Evolutionary conservation across 2,329 filamentous ascomycete species (phyloP).

Genomic region (Orbilia blumenaviensis): DNA sequence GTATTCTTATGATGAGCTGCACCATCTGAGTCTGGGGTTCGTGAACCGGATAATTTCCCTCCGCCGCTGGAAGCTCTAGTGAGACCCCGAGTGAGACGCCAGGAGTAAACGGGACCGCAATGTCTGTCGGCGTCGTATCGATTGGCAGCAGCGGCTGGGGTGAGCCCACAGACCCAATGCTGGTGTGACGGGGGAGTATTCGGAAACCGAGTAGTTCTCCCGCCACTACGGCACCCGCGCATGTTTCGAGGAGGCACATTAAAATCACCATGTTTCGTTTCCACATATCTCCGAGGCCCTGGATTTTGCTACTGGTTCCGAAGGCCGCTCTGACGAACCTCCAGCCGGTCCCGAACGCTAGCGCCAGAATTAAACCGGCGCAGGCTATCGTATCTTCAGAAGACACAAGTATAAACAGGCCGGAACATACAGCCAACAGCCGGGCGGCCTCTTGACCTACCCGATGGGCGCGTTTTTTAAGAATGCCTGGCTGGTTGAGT

Average conservation of each 20-base stretch:
- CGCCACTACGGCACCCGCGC: slow-evolving; percentile 12
- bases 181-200: not conserved
- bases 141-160: not conserved
- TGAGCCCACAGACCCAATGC: not conserved
- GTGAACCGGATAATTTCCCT: not conserved
- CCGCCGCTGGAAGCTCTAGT: slow-evolving; percentile 12
- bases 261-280: slow-evolving; percentile 27
- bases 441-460: slow-evolving; percentile 41
- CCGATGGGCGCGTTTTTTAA: slow-evolving; percentile 43
- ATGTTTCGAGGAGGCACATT: slow-evolving; percentile 31
- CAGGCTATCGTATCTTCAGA: slow-evolving; percentile 14
- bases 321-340: slow-evolving; percentile 31
- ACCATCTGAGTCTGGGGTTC: slow-evolving; percentile 7
- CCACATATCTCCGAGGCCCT: slow-evolving; percentile 28
- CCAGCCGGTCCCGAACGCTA: slow-evolving; percentile 21
- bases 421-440: slow-evolving; percentile 36
- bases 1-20: slow-evolving; percentile 25
- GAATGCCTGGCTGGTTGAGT: slow-evolving; percentile 44
- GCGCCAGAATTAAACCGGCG: slow-evolving; percentile 17
- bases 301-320: not conserved
- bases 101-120: slow-evolving; percentile 12
- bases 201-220: slow-evolving; percentile 30
- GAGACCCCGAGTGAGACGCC: slow-evolving; percentile 22
- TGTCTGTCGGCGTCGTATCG: slow-evolving; percentile 23
- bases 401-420: slow-evolving; percentile 35